Evolutionary conservation across 148 eudicot species (phyloP).

Genomic region (Camellia granthamiana): DNA sequence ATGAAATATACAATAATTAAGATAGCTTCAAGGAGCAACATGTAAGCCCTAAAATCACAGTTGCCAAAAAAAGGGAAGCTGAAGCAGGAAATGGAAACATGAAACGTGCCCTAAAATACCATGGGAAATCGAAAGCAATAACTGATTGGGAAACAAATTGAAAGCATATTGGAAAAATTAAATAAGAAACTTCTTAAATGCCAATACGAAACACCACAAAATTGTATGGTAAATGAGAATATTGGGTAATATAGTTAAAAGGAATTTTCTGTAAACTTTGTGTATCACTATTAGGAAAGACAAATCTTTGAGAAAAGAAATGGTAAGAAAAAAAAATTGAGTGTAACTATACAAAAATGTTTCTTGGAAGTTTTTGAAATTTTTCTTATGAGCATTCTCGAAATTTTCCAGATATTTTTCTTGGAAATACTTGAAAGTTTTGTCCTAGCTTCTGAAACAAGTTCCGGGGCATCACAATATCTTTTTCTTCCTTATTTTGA

Average conservation of each 20-base stretch:
- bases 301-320: neutral
- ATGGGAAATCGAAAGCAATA: neutral
- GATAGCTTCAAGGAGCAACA: neutral
- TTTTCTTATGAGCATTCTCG: neutral
- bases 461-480: neutral
- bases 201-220: neutral
- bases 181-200: neutral
- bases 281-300: neutral
- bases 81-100: neutral
- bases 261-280: neutral
- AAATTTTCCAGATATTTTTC: neutral
- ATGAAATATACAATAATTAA: neutral
- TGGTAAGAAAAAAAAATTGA: neutral
- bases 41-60: neutral
- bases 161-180: neutral
- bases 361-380: neutral
- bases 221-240: neutral
- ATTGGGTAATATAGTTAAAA: neutral
- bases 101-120: neutral
- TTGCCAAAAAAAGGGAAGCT: neutral
- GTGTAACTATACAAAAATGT: neutral
- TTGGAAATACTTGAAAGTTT: neutral
- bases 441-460: conserved; percentile 4
- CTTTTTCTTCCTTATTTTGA: too few species aligned
- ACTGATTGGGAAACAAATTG: neutral